Evolutionary conservation across 2,329 filamentous ascomycete species (phyloP).

Genomic region (Phaeoacremonium minimum): DNA sequence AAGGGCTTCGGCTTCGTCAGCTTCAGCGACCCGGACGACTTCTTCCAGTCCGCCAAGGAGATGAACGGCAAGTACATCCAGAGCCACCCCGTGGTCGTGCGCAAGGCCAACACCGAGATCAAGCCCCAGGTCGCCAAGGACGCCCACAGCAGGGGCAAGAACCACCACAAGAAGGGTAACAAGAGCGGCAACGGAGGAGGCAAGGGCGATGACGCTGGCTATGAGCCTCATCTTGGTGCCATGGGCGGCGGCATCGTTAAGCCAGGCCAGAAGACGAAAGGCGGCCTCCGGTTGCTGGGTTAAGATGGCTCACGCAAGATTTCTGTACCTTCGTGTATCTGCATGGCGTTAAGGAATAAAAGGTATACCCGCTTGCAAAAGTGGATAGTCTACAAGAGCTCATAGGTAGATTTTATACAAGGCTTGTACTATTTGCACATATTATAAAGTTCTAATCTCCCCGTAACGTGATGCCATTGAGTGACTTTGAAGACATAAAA

Average conservation of each 20-base stretch:
- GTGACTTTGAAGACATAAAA: too few species aligned
- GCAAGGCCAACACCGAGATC: slow-evolving; percentile 89
- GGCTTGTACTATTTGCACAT: too few species aligned
- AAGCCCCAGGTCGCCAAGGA: slow-evolving; percentile 68
- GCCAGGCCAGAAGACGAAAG: slow-evolving; percentile 64
- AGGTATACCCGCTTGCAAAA: too few species aligned
- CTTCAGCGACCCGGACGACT: slow-evolving; percentile 92
- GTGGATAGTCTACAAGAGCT: too few species aligned
- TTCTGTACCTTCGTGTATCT: too few species aligned
- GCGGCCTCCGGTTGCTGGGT: slow-evolving; percentile 56
- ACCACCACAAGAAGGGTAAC: slow-evolving; percentile 30
- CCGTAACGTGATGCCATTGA: too few species aligned
- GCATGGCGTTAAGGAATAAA: too few species aligned
- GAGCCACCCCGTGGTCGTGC: slow-evolving; percentile 85
- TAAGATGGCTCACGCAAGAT: too few species aligned
- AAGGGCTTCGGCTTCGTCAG: slow-evolving; percentile 96
- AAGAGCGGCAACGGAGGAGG: slow-evolving; percentile 26
- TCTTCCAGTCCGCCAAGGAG: slow-evolving; percentile 92
- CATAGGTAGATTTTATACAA: too few species aligned
- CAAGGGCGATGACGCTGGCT: slow-evolving; percentile 22
- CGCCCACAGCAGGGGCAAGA: slow-evolving; percentile 47
- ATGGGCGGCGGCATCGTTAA: slow-evolving; percentile 51
- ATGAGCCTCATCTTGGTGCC: slow-evolving; percentile 49
- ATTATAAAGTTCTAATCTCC: too few species aligned
- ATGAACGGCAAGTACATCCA: slow-evolving; percentile 99